Base-by-base conservation (phyloP, 2,329 filamentous ascomycete species). In the Thermoascus crustaceus region DNA sequence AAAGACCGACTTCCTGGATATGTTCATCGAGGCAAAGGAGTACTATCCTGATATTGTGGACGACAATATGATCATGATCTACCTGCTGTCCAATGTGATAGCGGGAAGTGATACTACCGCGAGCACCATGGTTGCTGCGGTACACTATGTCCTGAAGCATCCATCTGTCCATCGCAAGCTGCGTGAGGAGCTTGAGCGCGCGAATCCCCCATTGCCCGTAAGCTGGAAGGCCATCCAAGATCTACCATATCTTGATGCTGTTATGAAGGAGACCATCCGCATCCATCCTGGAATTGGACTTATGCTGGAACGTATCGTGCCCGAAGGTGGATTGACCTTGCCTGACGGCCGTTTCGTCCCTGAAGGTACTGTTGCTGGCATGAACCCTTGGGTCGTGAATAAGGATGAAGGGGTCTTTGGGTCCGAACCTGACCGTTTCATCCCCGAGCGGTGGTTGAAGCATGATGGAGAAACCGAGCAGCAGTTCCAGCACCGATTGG, bases 61-160 rank as follows among this genome's bases (percentile, higher is more conserved):
- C 27, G 41, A 51, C 17, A 24, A 24, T 7, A 32, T 35, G 20
- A 31, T 51, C 14, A 32, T 45, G n/a, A 39, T 34, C 8, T 48
- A 43, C 27, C 36, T 46, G 7, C 38, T 45, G 17, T 48, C 50
- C 2, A 56, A 56, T 29, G 47, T 55, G 5, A 32, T 48, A 5
- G 56, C 53, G 3, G 53, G 54, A 4, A 55, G 53, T 10, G 58
- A 63, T 24, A 59, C 59, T 1, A 61, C 57, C 0, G 58, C 56
- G 2, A 52, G 54, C 14, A 50, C 46, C 2, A 41, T 63, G 9
- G 47, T 49, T n/a, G 45, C 51, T 1, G 43, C 57, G 2, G 40
- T 62, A 5, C 60, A 57, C 40, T 47, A 56, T 23, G 34, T 61
- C 3, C 37, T 53, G 5, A 47, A 48, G n/a, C 33, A 54, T 31